Percentiles rank a stretch among this genome's conserved stretches.
phyloP scores from a whole-genome alignment of 345 rosid genomes.

The Luvunga scandens region DNA sequence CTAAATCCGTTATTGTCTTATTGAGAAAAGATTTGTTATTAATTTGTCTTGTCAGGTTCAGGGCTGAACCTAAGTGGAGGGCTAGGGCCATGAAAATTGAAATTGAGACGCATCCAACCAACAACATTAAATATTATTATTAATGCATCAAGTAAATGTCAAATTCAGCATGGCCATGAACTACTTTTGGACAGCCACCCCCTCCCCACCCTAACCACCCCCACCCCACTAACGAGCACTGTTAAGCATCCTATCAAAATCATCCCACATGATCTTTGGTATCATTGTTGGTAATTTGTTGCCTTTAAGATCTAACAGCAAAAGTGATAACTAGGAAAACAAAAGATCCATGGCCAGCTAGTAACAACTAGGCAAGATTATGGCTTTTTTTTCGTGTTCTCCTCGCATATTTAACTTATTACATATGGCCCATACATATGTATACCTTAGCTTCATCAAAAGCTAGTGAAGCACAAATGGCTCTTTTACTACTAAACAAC shows the following conservation, averaged over 20 bases:
- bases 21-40: not conserved
- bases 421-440: conserved; percentile 1
- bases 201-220: no score
- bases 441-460: not conserved
- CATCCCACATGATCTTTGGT: conserved; percentile 25
- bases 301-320: conserved; percentile 11
- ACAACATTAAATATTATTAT: not conserved
- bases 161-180: not conserved
- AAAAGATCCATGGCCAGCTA: conserved; percentile 31
- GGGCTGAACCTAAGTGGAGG: no score
- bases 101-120: not conserved
- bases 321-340: conserved; percentile 9
- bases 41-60: not conserved
- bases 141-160: conserved; percentile 7
- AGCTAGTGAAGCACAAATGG: conserved; percentile 24
- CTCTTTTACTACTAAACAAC: conserved; percentile 25
- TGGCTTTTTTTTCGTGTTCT: not conserved
- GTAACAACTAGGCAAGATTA: conserved; percentile 35
- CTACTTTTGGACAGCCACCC: conserved; percentile 6
- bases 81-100: not conserved
- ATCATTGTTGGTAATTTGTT: not conserved
- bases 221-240: conserved; percentile 21
- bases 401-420: not conserved
- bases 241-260: conserved; percentile 14
- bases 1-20: not conserved